Percentiles rank a stretch among this genome's conserved stretches.
These are phyloP conservation scores for Colletotrichum sp. DNA, from an alignment of 2,329 filamentous ascomycete species.

Conservation along the genomic window DNA sequence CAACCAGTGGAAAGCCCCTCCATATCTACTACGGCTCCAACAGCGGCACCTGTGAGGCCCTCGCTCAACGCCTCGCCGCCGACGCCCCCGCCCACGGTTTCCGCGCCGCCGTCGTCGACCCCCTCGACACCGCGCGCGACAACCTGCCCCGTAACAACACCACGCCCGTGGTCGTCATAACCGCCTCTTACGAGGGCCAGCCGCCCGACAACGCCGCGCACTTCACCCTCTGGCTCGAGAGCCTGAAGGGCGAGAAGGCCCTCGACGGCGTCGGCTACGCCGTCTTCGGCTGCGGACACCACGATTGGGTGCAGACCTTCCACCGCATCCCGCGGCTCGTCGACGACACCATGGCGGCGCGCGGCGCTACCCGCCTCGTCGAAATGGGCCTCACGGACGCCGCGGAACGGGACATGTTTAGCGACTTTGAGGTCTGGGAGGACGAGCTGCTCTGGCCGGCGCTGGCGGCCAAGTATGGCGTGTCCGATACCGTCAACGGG, in stretches of 20 bases:
- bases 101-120: constrained; percentile 50
- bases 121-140: constrained; percentile 62
- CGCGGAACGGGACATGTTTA: constrained; percentile 69
- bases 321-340: constrained; percentile 70
- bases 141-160: constrained; percentile 56
- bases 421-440: constrained; percentile 71
- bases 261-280: constrained; percentile 64
- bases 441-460: constrained; percentile 58
- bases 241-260: constrained; percentile 43
- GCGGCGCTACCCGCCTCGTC: constrained; percentile 37
- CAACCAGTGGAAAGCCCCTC: constrained; percentile 41
- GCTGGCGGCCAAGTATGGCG: constrained; percentile 57
- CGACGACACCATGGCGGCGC: constrained; percentile 53
- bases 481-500: constrained; percentile 31
- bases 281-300: constrained; percentile 68
- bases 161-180: constrained; percentile 64
- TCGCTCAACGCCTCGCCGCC: constrained; percentile 64
- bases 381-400: constrained; percentile 65
- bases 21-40: constrained; percentile 74
- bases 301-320: constrained; percentile 68
- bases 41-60: constrained; percentile 70
- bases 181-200: constrained; percentile 72
- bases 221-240: constrained; percentile 69
- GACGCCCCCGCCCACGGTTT: constrained; percentile 63
- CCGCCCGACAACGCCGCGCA: constrained; percentile 71